These are phyloP conservation scores for Parastagonospora nodorum DNA, from an alignment of 2,329 filamentous ascomycete species.

Conservation along the genomic window DNA sequence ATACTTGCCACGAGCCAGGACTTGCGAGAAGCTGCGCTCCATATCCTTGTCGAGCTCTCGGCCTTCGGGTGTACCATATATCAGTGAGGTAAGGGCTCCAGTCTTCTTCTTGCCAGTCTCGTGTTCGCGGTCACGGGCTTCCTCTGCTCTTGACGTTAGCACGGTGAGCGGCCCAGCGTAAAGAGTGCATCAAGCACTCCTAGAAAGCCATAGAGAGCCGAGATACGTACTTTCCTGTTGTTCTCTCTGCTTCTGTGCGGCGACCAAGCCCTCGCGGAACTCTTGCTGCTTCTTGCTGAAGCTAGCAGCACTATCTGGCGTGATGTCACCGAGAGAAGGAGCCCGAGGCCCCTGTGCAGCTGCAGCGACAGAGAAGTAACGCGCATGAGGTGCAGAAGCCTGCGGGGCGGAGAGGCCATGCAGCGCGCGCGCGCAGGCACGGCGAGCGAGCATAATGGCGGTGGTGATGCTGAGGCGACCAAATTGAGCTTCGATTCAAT, in stretches of 20 bases:
- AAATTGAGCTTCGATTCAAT: slow-evolving; percentile 1
- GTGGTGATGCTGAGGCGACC: neutral
- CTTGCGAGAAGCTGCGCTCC: slow-evolving; percentile 93
- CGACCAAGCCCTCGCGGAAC: slow-evolving; percentile 81
- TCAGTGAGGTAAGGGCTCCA: slow-evolving; percentile 78
- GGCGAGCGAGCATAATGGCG: slow-evolving; percentile 39
- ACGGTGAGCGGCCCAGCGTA: slow-evolving; percentile 17
- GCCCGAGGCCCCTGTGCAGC: slow-evolving; percentile 33
- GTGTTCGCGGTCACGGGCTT: slow-evolving; percentile 64
- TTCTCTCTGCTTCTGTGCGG: slow-evolving; percentile 76
- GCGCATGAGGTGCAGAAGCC: slow-evolving; percentile 21
- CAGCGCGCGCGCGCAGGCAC: slow-evolving; percentile 34
- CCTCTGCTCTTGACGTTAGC: slow-evolving; percentile 56
- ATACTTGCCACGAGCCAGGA: slow-evolving; percentile 94
- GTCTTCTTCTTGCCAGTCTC: slow-evolving; percentile 66
- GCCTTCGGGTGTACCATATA: slow-evolving; percentile 96
- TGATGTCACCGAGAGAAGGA: slow-evolving; percentile 88
- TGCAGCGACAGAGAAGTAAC: slow-evolving; percentile 35
- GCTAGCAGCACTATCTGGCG: slow-evolving; percentile 68
- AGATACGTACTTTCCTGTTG: slow-evolving; percentile 79
- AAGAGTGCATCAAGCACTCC: too few species aligned
- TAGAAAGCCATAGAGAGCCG: too few species aligned
- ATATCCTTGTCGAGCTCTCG: slow-evolving; percentile 94
- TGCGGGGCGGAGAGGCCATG: slow-evolving; percentile 22
- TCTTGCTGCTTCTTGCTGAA: slow-evolving; percentile 85